phyloP scores from a whole-genome alignment of 2,329 filamentous ascomycete species.

The Lasiodiplodia sp. region DNA sequence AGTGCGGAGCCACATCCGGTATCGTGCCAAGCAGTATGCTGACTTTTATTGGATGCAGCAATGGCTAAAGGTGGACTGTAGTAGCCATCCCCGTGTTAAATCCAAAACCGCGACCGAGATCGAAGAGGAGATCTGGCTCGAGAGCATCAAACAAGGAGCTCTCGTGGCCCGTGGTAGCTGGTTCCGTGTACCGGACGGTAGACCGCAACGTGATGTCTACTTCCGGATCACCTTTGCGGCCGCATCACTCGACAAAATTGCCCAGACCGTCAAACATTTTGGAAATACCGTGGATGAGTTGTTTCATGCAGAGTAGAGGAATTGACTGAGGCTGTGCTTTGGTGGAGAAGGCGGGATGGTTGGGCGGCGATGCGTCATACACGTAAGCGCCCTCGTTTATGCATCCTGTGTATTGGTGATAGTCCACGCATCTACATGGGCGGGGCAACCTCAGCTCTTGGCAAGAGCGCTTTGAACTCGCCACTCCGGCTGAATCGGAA shows the following conservation, averaged over 20 bases:
- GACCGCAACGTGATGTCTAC: constrained; percentile 70
- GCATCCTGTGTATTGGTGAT: too few relatives aligned
- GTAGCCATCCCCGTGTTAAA: constrained; percentile 67
- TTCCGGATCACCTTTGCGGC: constrained; percentile 92
- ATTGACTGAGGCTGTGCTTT: too few relatives aligned
- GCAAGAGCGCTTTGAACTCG: too few relatives aligned
- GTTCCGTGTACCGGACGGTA: constrained; percentile 80
- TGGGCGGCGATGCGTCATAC: too few relatives aligned
- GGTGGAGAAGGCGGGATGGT: too few relatives aligned
- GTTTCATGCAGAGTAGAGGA: too few relatives aligned
- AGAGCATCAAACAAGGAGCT: constrained; percentile 77
- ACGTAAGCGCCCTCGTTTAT: too few relatives aligned
- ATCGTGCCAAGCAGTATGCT: constrained; percentile 14
- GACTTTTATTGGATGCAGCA: constrained; percentile 54
- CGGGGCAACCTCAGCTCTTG: too few relatives aligned
- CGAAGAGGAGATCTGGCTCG: constrained; percentile 86
- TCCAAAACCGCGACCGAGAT: constrained; percentile 64
- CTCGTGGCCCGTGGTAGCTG: constrained; percentile 86
- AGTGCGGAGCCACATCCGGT: constrained; percentile 49
- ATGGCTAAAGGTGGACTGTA: constrained; percentile 77
- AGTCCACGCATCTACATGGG: too few relatives aligned
- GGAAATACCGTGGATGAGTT: constrained; percentile 67
- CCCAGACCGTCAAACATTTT: constrained; percentile 66
- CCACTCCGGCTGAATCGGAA: too few relatives aligned
- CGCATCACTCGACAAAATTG: constrained; percentile 63